Conservation (phyloP, 768 basidiomycete species). For the Boletus bicolor region DNA sequence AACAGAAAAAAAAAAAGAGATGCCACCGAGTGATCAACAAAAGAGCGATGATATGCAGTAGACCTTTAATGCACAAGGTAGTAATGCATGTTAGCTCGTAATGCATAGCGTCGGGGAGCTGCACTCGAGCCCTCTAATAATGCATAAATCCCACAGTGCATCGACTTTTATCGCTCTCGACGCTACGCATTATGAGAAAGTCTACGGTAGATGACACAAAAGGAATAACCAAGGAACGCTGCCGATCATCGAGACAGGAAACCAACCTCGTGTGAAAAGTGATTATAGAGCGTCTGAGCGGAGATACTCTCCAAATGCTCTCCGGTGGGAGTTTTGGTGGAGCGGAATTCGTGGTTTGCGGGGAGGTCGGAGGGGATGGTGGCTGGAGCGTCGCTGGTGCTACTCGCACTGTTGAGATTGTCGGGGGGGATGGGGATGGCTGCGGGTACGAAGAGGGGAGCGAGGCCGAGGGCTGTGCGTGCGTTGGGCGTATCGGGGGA, state of each 20-base stretch:
- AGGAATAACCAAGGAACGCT: no score
- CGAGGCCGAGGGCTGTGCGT: constrained; percentile 45
- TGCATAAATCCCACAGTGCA: no score
- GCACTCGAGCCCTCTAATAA: no score
- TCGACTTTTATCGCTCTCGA: no score
- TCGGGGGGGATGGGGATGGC: constrained; percentile 18
- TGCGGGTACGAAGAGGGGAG: constrained; percentile 50
- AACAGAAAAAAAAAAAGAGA: constrained; percentile 1
- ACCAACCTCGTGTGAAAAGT: constrained; percentile 45
- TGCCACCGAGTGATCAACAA: not conserved
- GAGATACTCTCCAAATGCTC: constrained; percentile 40
- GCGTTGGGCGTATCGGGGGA: constrained; percentile 43
- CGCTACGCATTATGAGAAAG: no score
- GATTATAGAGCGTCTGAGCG: constrained; percentile 34
- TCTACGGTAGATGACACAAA: not conserved
- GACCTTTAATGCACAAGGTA: no score
- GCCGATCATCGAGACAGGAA: not conserved
- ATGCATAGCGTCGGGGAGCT: no score
- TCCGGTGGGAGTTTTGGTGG: constrained; percentile 17
- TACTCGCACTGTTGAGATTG: not conserved
- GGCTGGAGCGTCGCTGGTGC: constrained; percentile 1
- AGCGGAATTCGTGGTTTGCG: constrained; percentile 24
- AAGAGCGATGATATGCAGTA: not conserved
- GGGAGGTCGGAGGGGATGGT: constrained; percentile 3
- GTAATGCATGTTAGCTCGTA: no score